Percentiles rank a stretch among this genome's conserved stretches.
Conservation (phyloP, 192 early-diverging fungal species). For the Backusella australiensis region DNA sequence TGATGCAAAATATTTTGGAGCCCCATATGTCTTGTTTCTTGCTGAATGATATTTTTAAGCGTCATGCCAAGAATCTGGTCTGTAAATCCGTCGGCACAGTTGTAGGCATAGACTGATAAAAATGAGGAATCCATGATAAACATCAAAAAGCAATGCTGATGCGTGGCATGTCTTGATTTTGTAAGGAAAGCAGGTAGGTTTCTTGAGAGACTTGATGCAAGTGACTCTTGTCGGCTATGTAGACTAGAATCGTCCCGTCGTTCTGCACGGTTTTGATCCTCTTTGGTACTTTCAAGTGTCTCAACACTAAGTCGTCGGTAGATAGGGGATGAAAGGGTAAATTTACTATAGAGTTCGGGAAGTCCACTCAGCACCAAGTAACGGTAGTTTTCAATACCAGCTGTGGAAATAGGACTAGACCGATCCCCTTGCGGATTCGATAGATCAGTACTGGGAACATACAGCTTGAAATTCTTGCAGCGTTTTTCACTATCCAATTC, state of each 20-base stretch:
- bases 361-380: slow-evolving; percentile 52
- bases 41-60: slow-evolving; percentile 40
- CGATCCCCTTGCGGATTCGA: slow-evolving; percentile 12
- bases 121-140: slow-evolving; percentile 44
- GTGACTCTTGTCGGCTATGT: slow-evolving; percentile 47
- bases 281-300: slow-evolving; percentile 23
- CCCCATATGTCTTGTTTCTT: slow-evolving; percentile 45
- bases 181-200: background rate
- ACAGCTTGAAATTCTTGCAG: slow-evolving; percentile 24
- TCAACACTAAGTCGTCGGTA: slow-evolving; percentile 43
- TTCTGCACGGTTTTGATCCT: slow-evolving; percentile 32
- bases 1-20: slow-evolving; percentile 55
- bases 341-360: slow-evolving; percentile 42
- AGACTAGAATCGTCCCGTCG: slow-evolving; percentile 10
- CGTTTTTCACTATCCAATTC: background rate
- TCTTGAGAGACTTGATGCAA: slow-evolving; percentile 33
- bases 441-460: slow-evolving; percentile 25
- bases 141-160: slow-evolving; percentile 45
- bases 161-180: slow-evolving; percentile 19
- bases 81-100: slow-evolving; percentile 44
- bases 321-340: slow-evolving; percentile 21
- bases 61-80: slow-evolving; percentile 47
- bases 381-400: slow-evolving; percentile 21
- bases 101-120: slow-evolving; percentile 48
- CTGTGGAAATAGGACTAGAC: background rate